Conservation (phyloP, 345 rosid genomes). For the Eucalyptus erythrocorys region DNA sequence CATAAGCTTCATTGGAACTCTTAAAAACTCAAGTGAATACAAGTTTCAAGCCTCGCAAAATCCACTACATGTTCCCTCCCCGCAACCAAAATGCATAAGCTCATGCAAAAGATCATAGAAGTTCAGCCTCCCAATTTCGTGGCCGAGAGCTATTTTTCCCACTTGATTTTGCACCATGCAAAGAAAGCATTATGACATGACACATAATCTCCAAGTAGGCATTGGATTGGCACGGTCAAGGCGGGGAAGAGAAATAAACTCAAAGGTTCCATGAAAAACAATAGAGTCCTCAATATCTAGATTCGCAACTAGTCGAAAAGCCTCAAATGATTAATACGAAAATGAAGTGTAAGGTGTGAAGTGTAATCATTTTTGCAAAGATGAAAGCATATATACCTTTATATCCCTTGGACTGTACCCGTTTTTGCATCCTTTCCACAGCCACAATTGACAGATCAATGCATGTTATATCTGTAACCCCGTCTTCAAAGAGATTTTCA, state of each 20-base stretch:
- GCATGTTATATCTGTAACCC: constrained; percentile 68
- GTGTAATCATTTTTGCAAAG: background rate
- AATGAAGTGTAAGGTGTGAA: background rate
- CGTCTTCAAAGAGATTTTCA: constrained; percentile 63
- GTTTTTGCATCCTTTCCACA: constrained; percentile 62
- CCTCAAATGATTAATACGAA: no score
- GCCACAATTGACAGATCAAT: constrained; percentile 76
- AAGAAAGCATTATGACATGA: background rate
- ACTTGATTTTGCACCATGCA: background rate
- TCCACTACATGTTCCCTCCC: background rate
- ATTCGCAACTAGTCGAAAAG: no score
- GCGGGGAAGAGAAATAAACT: background rate
- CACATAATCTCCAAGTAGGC: background rate
- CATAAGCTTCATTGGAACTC: background rate
- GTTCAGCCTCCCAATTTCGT: background rate
- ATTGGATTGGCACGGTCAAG: background rate
- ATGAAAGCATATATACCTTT: constrained; percentile 30
- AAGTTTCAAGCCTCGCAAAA: background rate
- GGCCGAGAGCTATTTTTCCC: background rate
- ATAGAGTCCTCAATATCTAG: no score
- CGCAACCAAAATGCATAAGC: background rate
- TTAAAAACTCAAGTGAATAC: background rate
- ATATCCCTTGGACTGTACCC: constrained; percentile 47
- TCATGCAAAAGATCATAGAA: background rate
- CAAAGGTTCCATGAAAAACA: no score